Percentiles rank a stretch among this genome's conserved stretches.
These are phyloP conservation scores for Myxozyma udenii DNA, from an alignment of 805 yeast genomes.

Conservation along the genomic window DNA sequence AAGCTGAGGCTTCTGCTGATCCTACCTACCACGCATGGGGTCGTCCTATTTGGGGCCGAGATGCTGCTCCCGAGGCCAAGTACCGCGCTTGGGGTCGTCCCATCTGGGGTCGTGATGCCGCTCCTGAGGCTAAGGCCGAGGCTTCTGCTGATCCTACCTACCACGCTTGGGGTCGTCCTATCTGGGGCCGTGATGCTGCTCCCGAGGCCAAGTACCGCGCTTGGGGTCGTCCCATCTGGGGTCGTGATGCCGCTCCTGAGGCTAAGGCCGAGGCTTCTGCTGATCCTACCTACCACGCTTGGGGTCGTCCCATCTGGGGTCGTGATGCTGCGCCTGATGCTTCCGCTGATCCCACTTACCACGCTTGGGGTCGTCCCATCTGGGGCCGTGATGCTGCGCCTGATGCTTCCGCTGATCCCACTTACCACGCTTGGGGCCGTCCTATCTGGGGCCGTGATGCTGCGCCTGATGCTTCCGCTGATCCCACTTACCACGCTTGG, in stretches of 20 bases:
- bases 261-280: conserved; percentile 7
- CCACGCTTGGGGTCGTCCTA: background rate
- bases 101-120: conserved; percentile 3
- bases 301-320: conserved; percentile 4
- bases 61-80: conserved; percentile 17
- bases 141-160: conserved; percentile 3
- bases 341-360: conserved; percentile 5
- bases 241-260: conserved; percentile 23
- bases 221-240: conserved; percentile 14
- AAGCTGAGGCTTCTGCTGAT: conserved; percentile 2
- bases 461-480: conserved; percentile 11
- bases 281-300: background rate
- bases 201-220: conserved; percentile 10
- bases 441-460: conserved; percentile 14
- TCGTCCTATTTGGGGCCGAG: conserved; percentile 17
- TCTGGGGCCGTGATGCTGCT: conserved; percentile 13
- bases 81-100: conserved; percentile 7
- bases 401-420: conserved; percentile 7
- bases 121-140: conserved; percentile 7
- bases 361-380: conserved; percentile 8
- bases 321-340: conserved; percentile 17
- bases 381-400: conserved; percentile 13
- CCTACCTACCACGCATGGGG: conserved; percentile 4
- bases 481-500: background rate
- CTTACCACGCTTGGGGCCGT: background rate